These are phyloP conservation scores for Mucor racemosus DNA, from an alignment of 371 early-diverging fungal species.

Conservation along the genomic window DNA sequence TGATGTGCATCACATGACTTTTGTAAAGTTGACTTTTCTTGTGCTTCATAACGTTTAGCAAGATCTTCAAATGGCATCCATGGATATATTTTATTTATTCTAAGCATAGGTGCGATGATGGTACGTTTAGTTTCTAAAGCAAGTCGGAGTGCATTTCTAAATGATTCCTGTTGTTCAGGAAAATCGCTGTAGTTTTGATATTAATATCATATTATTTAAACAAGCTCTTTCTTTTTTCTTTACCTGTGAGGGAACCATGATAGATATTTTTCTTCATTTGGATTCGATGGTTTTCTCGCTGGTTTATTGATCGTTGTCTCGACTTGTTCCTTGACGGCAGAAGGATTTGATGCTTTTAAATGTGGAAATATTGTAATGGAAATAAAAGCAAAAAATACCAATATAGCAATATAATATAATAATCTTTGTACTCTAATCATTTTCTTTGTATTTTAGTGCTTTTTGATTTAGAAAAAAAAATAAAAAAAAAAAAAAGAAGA, in stretches of 20 bases:
- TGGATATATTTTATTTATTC: conserved; percentile 39
- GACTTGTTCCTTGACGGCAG: background rate
- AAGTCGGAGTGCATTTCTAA: conserved; percentile 50
- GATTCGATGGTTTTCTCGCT: conserved; percentile 5
- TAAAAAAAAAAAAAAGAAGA: background rate
- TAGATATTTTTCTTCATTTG: conserved; percentile 30
- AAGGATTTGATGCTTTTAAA: conserved; percentile 7
- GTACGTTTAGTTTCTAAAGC: conserved; percentile 51
- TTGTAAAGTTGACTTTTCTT: conserved; percentile 33
- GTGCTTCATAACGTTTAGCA: conserved; percentile 42
- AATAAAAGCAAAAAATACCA: conserved; percentile 24
- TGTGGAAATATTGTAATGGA: conserved; percentile 18
- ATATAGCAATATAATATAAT: conserved; percentile 22
- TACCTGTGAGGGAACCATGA: conserved; percentile 44
- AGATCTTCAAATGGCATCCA: conserved; percentile 50
- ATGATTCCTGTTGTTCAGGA: conserved; percentile 50
- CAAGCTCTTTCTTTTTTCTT: background rate
- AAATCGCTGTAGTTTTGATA: conserved; percentile 25
- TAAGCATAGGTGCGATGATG: conserved; percentile 50
- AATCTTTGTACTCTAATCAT: conserved; percentile 30
- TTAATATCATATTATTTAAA: background rate
- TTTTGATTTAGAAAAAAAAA: background rate
- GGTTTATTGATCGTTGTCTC: background rate
- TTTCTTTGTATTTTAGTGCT: background rate
- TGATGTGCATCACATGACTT: conserved; percentile 24